Percentiles rank a stretch among this genome's conserved stretches.
phyloP scores from a whole-genome alignment of 768 basidiomycete genomes.

The Piloderma croceum region DNA sequence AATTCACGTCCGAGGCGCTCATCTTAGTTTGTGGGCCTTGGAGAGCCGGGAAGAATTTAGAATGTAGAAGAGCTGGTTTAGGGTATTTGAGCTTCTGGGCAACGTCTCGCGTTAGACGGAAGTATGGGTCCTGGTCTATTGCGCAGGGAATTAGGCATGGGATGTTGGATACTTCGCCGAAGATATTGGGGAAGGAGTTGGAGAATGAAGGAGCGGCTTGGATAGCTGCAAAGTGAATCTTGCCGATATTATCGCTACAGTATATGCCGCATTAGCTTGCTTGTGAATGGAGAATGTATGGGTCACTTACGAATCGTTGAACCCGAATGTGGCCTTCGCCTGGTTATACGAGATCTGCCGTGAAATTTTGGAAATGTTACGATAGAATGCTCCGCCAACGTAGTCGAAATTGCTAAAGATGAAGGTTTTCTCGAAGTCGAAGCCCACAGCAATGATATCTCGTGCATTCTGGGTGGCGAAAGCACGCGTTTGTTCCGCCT shows the following conservation, averaged over 20 bases:
- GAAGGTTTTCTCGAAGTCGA: slow-evolving; percentile 88
- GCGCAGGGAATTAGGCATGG: slow-evolving; percentile 97
- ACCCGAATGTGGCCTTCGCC: slow-evolving; percentile 93
- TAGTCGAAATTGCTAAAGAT: slow-evolving; percentile 93
- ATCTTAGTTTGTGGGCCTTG: slow-evolving; percentile 99
- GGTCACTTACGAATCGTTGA: slow-evolving; percentile 83
- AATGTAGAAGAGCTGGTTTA: slow-evolving; percentile 87
- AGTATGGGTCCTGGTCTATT: slow-evolving; percentile 97
- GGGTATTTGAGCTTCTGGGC: slow-evolving; percentile 92
- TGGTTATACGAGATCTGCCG: slow-evolving; percentile 91
- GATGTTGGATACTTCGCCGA: slow-evolving; percentile 73
- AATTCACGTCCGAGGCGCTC: slow-evolving; percentile 93
- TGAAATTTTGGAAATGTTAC: slow-evolving; percentile 89
- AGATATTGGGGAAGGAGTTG: slow-evolving; percentile 98
- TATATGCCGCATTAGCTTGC: slow-evolving; percentile 1
- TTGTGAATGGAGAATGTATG: neutral
- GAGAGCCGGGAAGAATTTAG: slow-evolving; percentile 97
- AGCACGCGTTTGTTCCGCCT: slow-evolving; percentile 77
- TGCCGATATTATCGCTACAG: slow-evolving; percentile 92
- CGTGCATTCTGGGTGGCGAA: slow-evolving; percentile 85
- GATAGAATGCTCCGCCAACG: slow-evolving; percentile 90
- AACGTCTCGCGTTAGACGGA: slow-evolving; percentile 94
- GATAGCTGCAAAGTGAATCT: slow-evolving; percentile 92
- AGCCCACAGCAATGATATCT: slow-evolving; percentile 96
- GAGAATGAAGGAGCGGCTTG: slow-evolving; percentile 97